Percentiles rank a stretch among this genome's conserved stretches.
Evolutionary conservation across 2,329 filamentous ascomycete species (phyloP).

Genomic region (Elsinoe perseae): DNA sequence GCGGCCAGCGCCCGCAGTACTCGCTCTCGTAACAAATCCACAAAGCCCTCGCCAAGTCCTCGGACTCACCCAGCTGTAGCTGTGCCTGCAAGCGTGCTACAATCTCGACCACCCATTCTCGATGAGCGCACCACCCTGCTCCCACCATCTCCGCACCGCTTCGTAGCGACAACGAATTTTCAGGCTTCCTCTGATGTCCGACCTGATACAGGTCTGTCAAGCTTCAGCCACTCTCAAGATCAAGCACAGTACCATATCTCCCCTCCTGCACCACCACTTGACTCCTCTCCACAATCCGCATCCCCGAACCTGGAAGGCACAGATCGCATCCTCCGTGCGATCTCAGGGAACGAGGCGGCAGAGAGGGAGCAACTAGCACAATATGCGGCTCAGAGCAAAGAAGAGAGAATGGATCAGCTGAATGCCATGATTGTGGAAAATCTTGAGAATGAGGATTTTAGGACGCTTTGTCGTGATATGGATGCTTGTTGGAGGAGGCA

Average conservation of each 20-base stretch:
- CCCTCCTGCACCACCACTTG: too few species aligned
- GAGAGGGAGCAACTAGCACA: slow-evolving; percentile 16
- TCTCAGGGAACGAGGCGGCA: background rate
- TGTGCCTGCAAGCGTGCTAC: background rate
- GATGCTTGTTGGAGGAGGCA: slow-evolving; percentile 43
- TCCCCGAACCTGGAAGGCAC: too few species aligned
- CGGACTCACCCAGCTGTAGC: background rate
- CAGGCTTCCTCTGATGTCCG: background rate
- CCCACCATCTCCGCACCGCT: background rate
- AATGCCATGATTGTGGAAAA: slow-evolving; percentile 46
- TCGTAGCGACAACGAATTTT: background rate
- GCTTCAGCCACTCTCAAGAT: background rate
- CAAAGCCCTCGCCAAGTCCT: background rate
- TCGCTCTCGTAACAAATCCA: background rate
- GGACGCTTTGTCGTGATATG: slow-evolving; percentile 45
- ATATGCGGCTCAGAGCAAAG: slow-evolving; percentile 35
- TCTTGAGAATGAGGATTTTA: slow-evolving; percentile 43
- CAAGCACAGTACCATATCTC: too few species aligned
- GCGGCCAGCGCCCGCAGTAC: background rate
- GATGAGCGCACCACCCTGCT: background rate
- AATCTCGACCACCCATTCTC: background rate
- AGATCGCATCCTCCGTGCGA: background rate
- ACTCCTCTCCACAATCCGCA: too few species aligned
- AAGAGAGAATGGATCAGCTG: slow-evolving; percentile 36
- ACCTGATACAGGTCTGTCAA: background rate